Evolutionary conservation across 768 basidiomycete species (phyloP), one percentile per base, ranked within the genome.

Genomic region (Leccinellum albellum): DNA sequence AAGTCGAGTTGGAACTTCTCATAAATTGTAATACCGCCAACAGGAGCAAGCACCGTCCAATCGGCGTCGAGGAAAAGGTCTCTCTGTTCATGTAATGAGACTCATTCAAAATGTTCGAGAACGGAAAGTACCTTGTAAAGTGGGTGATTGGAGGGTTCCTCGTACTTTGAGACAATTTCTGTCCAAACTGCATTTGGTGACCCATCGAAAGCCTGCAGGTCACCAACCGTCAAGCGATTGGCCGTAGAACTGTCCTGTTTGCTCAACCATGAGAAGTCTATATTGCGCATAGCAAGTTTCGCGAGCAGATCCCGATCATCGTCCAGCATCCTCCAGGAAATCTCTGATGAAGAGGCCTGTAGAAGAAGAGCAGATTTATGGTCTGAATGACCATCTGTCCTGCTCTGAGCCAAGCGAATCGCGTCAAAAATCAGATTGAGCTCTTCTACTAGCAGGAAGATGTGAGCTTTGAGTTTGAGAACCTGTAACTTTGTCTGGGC

Each of bases 271-370:
- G 83, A 84, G 69, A 89, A 94, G 60, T 89, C 77, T 61, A 88
- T 88, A 53, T 84, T 80, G 51, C 85, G 82, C 46, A 95, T 81
- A n/a, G 88, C 88, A 45, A 97, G 79, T 73, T 97, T 96, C 37
- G 91, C 86, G 2, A 96, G 78, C 45, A 95, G 77, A 44, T 87
- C 84, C 49, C 80, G 76, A 40, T 82, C 75, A 46, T 87, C 82
- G 65, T 88, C 88, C 15, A 96, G 74, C 91, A 98, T 94, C 57
- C 81, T 81, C 94, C 94, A 98, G 1, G 90, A 92, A 47, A 98
- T 87, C 69, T 94, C 89, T 6, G 85, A 82, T 0, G 92, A 92
- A 6, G 85, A 86, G 1, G 92, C 88, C 58, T 90, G 87, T 29
- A 96, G 73, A 51, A 91, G 79, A 47, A 94, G 78, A 2, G 92